phyloP scores from a whole-genome alignment of 139 green algal species.

The Micractinium conductrix region DNA sequence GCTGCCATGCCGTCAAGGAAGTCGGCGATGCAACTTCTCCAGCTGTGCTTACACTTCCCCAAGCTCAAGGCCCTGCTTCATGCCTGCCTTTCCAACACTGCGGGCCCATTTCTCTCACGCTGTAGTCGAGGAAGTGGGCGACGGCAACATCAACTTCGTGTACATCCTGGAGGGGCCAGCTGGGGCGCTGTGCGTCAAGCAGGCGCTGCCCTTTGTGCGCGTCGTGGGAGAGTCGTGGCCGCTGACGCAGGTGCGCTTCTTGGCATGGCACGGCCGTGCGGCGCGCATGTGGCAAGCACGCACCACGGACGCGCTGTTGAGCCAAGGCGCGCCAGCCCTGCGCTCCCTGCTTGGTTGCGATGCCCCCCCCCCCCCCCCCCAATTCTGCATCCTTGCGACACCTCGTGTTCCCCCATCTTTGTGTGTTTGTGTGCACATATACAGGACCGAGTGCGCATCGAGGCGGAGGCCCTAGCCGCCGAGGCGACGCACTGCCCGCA shows the following conservation, averaged over 20 bases:
- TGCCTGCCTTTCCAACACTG: background rate
- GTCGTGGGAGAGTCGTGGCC: slow-evolving; percentile 93
- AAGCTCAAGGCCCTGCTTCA: background rate
- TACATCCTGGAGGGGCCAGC: slow-evolving; percentile 89
- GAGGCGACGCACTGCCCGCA: slow-evolving; percentile 70
- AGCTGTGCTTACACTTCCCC: too few species aligned
- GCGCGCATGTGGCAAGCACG: too few species aligned
- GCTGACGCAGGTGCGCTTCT: slow-evolving; percentile 81
- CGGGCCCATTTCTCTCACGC: background rate
- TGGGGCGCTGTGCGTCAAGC: slow-evolving; percentile 85
- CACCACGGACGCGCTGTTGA: too few species aligned
- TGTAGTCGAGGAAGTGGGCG: slow-evolving; percentile 84
- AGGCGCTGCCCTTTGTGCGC: slow-evolving; percentile 93
- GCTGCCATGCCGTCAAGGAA: too few species aligned
- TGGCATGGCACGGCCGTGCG: too few species aligned
- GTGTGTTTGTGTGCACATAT: background rate
- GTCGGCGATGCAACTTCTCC: too few species aligned
- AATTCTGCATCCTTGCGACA: background rate
- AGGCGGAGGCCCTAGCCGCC: slow-evolving; percentile 70
- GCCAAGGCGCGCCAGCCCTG: too few species aligned
- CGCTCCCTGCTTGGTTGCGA: too few species aligned
- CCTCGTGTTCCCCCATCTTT: background rate
- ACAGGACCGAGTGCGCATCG: slow-evolving; percentile 78
- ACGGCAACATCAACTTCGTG: slow-evolving; percentile 99
- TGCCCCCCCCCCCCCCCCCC: too few species aligned